phyloP scores from a whole-genome alignment of 306 rosid species.

The Hylodesmum podocarpum region DNA sequence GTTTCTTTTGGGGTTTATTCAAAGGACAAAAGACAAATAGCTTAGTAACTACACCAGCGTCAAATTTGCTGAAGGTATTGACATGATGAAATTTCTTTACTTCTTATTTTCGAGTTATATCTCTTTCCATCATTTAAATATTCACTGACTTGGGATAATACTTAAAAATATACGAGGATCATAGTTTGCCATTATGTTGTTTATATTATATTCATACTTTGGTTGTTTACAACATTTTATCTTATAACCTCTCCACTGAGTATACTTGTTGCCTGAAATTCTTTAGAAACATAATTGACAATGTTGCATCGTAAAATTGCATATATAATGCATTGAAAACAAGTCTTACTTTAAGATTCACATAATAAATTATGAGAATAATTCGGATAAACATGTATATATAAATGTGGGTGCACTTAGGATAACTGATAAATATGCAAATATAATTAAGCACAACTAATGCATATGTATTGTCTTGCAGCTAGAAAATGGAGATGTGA shows the following conservation, averaged over 20 bases:
- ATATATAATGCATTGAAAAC: background rate
- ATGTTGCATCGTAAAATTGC: background rate
- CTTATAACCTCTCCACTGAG: background rate
- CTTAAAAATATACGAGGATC: background rate
- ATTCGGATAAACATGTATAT: background rate
- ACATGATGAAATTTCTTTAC: background rate
- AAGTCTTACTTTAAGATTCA: background rate
- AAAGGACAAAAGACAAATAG: background rate
- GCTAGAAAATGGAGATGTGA: background rate
- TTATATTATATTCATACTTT: background rate
- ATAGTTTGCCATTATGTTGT: background rate
- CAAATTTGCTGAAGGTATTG: slow-evolving; percentile 13
- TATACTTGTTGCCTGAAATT: background rate
- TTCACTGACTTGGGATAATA: background rate
- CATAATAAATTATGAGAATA: background rate
- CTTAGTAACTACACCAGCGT: background rate
- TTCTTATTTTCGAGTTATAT: background rate
- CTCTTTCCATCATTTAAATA: background rate
- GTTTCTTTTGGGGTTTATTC: slow-evolving; percentile 33
- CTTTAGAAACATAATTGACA: background rate
- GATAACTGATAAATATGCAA: background rate
- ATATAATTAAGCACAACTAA: background rate
- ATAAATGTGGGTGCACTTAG: background rate
- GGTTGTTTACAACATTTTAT: background rate
- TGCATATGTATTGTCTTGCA: background rate